A percentile compares a stretch with the other conserved stretches of the same genome.
Evolutionary conservation across 805 yeast genomes (phyloP).

Genomic region (Barnettozyma pratensis): DNA sequence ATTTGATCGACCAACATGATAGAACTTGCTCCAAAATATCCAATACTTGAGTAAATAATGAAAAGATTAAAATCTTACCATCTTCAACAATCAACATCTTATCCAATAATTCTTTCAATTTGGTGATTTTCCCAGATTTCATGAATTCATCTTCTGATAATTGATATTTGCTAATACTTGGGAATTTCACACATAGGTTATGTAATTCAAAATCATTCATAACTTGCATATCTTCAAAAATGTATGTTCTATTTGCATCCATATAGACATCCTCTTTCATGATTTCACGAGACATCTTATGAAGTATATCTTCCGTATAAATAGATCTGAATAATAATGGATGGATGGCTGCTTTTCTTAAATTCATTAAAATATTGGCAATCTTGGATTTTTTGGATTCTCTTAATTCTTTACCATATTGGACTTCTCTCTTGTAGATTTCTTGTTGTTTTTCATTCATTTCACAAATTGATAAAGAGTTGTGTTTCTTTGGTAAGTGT

Average conservation of each 20-base stretch:
- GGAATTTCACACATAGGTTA: constrained; percentile 65
- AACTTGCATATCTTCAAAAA: constrained; percentile 89
- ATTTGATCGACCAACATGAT: constrained; percentile 57
- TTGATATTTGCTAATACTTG: constrained; percentile 52
- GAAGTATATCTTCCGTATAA: constrained; percentile 51
- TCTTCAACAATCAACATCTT: constrained; percentile 49
- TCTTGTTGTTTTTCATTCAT: constrained; percentile 47
- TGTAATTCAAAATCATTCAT: constrained; percentile 92
- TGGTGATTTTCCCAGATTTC: constrained; percentile 71
- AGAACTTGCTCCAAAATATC: constrained; percentile 81
- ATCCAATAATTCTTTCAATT: constrained; percentile 53
- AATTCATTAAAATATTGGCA: constrained; percentile 75
- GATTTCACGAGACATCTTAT: constrained; percentile 69
- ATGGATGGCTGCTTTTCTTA: constrained; percentile 90
- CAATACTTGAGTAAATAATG: constrained; percentile 87
- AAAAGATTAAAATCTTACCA: constrained; percentile 74
- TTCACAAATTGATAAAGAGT: constrained; percentile 59
- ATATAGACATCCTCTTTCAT: constrained; percentile 74
- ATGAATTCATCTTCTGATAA: constrained; percentile 52
- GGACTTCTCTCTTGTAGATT: constrained; percentile 60
- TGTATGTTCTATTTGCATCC: constrained; percentile 68
- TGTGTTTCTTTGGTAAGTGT: constrained; percentile 77
- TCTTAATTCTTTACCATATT: constrained; percentile 30
- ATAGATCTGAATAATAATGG: constrained; percentile 74
- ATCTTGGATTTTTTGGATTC: constrained; percentile 30